Base-by-base conservation (phyloP, 75 land plant genomes). In the Selaginella tamariscina region DNA sequence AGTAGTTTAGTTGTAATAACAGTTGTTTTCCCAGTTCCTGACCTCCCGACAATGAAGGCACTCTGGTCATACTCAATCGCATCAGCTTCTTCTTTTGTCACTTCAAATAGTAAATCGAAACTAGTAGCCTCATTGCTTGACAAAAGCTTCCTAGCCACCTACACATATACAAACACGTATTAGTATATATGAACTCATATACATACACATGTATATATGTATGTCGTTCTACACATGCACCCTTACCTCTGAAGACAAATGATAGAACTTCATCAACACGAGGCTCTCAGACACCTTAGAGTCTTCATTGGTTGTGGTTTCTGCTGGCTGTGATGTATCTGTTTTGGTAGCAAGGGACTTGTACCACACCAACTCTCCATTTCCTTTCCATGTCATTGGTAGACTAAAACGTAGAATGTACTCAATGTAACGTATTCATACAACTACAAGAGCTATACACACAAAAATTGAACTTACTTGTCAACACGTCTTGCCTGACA, bases 1-100 rank as follows among this genome's bases (percentile, higher is more conserved):
- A 81, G 67, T 21, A 86, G 62, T 62, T 82, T 83, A 74, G 74
- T 81, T 18, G 82, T 79, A 8, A 86, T 67, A 1, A 85, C 79
- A 56, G 91, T 87, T 18, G 91, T 87, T 63, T 87, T 87, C 8
- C 91, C 91, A 13, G 91, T 87, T 0, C 90, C 90, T 0, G 90
- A 84, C 55, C 90, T 60, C n/a, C 90, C 90, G 32, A 84, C 55
- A 27, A 87, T 62, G 70, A 87, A 87, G 1, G 67, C 62, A 71
- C 85, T 87, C 29, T 30, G 49, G 24, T 65, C 81, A 30, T 64
- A 80, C 32, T 68, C 27, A 11, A 87, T 73, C 32, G 80, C 75
- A 30, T 74, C 71, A 26, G 70, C 24, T 72, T 87, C 87, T 64
- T 84, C 54, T 27, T 84, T 81, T 31, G 73, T 82, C 8, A 86